These are phyloP conservation scores for Seiridium cupressi DNA, from an alignment of 2,329 filamentous ascomycete species.

Conservation along the genomic window DNA sequence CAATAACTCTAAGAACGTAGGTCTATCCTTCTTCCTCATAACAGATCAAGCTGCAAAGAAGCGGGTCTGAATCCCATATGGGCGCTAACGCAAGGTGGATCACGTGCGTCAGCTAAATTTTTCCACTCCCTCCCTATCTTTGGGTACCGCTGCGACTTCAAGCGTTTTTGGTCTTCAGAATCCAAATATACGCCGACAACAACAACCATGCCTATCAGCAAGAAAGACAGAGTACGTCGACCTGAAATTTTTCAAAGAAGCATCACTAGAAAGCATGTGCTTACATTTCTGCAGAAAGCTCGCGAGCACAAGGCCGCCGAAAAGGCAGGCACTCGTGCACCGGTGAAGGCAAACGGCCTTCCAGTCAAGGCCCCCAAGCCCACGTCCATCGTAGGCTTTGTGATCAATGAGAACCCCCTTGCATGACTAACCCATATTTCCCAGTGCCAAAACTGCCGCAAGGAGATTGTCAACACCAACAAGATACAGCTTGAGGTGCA, in stretches of 20 bases:
- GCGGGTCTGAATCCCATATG: too few relatives aligned
- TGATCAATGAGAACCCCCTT: slow-evolving; percentile 14
- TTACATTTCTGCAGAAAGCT: slow-evolving; percentile 34
- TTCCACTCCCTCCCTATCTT: background rate
- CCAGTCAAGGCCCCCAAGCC: slow-evolving; percentile 53
- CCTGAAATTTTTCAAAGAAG: background rate
- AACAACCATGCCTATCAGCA: slow-evolving; percentile 12
- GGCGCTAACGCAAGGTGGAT: too few relatives aligned
- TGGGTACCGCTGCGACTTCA: background rate
- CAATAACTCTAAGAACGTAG: too few relatives aligned
- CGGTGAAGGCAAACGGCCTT: slow-evolving; percentile 53
- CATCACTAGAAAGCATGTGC: background rate
- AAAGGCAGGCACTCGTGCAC: slow-evolving; percentile 49
- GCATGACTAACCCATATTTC: background rate
- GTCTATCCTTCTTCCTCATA: too few relatives aligned
- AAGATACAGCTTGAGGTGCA: slow-evolving; percentile 51
- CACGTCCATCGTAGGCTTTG: slow-evolving; percentile 41
- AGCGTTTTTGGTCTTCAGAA: background rate
- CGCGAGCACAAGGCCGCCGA: slow-evolving; percentile 57
- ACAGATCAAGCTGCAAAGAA: too few relatives aligned
- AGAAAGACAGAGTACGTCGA: slow-evolving; percentile 13
- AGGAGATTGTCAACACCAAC: slow-evolving; percentile 51
- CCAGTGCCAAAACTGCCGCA: slow-evolving; percentile 49
- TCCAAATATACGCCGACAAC: background rate
- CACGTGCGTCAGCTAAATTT: background rate